These are phyloP conservation scores for Tolypocladium sp. DNA, from an alignment of 2,329 filamentous ascomycete genomes.

Conservation along the genomic window DNA sequence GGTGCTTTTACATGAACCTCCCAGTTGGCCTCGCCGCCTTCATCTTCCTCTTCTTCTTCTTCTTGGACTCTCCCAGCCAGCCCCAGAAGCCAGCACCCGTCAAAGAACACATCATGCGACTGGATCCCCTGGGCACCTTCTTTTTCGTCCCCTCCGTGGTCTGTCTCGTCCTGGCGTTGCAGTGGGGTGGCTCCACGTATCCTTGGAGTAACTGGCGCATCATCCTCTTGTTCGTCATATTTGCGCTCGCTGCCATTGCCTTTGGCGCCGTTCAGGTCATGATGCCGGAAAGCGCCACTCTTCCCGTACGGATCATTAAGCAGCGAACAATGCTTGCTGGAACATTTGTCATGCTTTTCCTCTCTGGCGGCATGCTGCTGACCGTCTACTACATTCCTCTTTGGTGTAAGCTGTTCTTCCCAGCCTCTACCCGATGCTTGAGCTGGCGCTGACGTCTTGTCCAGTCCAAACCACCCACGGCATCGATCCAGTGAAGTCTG, in stretches of 20 bases:
- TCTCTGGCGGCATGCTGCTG: slow-evolving; percentile 43
- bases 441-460: background rate
- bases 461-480: slow-evolving; percentile 47
- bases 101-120: slow-evolving; percentile 35
- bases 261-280: slow-evolving; percentile 44
- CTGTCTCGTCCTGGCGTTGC: slow-evolving; percentile 51
- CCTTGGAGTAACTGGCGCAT: slow-evolving; percentile 43
- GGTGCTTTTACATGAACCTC: slow-evolving; percentile 53
- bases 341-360: slow-evolving; percentile 34
- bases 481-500: slow-evolving; percentile 42
- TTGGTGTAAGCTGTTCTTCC: background rate
- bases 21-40: slow-evolving; percentile 43
- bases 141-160: slow-evolving; percentile 52
- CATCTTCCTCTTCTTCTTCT: slow-evolving; percentile 36
- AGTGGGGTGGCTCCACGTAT: slow-evolving; percentile 51
- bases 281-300: slow-evolving; percentile 45
- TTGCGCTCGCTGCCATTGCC: slow-evolving; percentile 32
- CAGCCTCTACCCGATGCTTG: background rate
- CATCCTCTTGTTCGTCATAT: slow-evolving; percentile 43
- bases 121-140: slow-evolving; percentile 50
- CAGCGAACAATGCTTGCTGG: slow-evolving; percentile 45
- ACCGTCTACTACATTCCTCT: slow-evolving; percentile 35
- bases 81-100: slow-evolving; percentile 18
- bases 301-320: slow-evolving; percentile 44
- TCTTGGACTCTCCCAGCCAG: slow-evolving; percentile 33